Evolutionary conservation across 2,329 filamentous ascomycete genomes (phyloP).

Genomic region (Pseudogymnoascus sp.): DNA sequence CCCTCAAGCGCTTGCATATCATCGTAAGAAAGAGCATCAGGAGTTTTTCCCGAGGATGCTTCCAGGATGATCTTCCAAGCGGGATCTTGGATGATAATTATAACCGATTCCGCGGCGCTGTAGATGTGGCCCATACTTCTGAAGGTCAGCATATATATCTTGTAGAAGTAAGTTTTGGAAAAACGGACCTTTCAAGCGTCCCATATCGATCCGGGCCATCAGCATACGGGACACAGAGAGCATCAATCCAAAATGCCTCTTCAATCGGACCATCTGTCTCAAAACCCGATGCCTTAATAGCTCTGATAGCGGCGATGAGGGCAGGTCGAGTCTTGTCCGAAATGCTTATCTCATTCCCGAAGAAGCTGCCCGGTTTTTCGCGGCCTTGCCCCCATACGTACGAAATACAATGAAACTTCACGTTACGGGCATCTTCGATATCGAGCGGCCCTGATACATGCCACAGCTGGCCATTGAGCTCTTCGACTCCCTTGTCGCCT

Average conservation of each 20-base stretch:
- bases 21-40: background rate
- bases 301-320: constrained; percentile 15
- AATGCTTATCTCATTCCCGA: constrained; percentile 15
- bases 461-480: constrained; percentile 16
- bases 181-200: constrained; percentile 15
- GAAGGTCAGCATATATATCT: background rate
- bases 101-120: background rate
- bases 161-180: background rate
- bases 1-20: background rate
- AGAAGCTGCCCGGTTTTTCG: constrained; percentile 15
- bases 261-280: background rate
- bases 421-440: background rate
- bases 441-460: constrained; percentile 13
- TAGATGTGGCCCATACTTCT: constrained; percentile 3
- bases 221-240: constrained; percentile 16
- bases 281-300: constrained; percentile 1
- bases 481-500: constrained; percentile 14
- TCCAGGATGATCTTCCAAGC: constrained; percentile 7
- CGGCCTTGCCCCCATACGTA: constrained; percentile 17
- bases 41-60: background rate
- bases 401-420: constrained; percentile 17
- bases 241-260: constrained; percentile 19
- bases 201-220: constrained; percentile 11
- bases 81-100: constrained; percentile 7
- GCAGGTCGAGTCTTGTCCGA: constrained; percentile 16